Base-by-base conservation (phyloP, 2,329 filamentous ascomycete species). In the Phyllosticta citribraziliensis region DNA sequence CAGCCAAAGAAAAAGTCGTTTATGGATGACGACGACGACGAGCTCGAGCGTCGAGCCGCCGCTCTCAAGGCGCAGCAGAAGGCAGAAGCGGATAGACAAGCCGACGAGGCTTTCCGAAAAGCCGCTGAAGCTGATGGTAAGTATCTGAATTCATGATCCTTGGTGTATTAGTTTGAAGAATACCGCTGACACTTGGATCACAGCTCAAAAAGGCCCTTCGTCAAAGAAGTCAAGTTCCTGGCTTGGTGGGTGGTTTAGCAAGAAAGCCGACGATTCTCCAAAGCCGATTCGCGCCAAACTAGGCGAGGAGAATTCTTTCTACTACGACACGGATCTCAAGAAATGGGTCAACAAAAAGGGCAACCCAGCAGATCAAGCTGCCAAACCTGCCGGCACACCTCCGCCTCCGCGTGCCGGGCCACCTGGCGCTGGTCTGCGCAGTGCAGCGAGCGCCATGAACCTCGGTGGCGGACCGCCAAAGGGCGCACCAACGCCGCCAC, bases 331-430 rank as follows among this genome's bases (percentile, higher is more conserved):
- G 2, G 89, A 97, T n/a, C 82, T 96, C 58, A 95, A 96, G 79
- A 91, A 94, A 72, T 99, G 95, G 95, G 82, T 99, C 72, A 97
- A 99, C 79, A 97, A 97, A 79, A 97, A 96, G 72, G 84, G 85
- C 11, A 87, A 87, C 12, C 78, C 78, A 14, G 82, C 84, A 8
- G 86, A 88, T 9, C 78, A 81, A 25, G 78, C 82, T 2, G 82
- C 84, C 65, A 78, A 82, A 30, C 72, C 80, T 24, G 74, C 78
- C 25, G 76, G 78, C 55, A 85, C 91, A 0, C 89, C 93, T 1
- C 92, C 94, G 1, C 92, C 91, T 4, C 92, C 92, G 0, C 51
- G 51, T 33, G 85, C 82, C 66, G 82, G 79, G 78, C 61, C 71
- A 17, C 65, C 65, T 50, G 71, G 80, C 65, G 77, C 82, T 58